These are phyloP conservation scores for Hanseniaspora meyeri DNA, from an alignment of 805 yeast species.

Conservation along the genomic window DNA sequence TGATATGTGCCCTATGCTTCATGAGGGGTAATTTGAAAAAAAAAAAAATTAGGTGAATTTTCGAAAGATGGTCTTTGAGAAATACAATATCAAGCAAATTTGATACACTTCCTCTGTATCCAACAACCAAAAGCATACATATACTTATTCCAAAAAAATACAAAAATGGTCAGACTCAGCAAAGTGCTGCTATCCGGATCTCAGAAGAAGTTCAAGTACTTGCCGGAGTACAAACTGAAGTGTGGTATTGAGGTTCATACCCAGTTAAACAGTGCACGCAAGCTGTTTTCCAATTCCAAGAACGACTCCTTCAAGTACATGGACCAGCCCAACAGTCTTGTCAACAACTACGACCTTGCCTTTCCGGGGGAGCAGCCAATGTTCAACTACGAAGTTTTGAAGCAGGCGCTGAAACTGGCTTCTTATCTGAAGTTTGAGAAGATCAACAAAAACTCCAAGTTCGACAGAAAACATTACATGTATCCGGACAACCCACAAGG, in stretches of 20 bases:
- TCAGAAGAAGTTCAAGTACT: constrained; percentile 5
- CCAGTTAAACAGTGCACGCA: constrained; percentile 60
- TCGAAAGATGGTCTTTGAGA: background rate
- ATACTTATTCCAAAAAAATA: background rate
- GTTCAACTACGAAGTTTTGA: constrained; percentile 61
- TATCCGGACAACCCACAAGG: constrained; percentile 95
- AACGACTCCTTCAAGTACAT: constrained; percentile 34
- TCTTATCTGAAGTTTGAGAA: constrained; percentile 47
- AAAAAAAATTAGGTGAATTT: background rate
- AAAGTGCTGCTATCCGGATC: background rate
- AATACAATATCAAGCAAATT: no score
- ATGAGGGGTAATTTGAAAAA: background rate
- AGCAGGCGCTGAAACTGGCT: constrained; percentile 62
- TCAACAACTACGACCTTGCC: constrained; percentile 71
- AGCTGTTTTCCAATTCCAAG: constrained; percentile 60
- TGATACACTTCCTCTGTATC: background rate
- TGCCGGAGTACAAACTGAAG: constrained; percentile 35
- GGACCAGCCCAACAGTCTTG: constrained; percentile 50
- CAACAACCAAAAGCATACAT: background rate
- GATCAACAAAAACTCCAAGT: constrained; percentile 46
- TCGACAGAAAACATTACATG: constrained; percentile 91
- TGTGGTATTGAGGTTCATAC: constrained; percentile 93
- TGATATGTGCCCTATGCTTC: background rate
- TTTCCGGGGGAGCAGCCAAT: constrained; percentile 88
- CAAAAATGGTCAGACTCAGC: background rate